Base-by-base conservation (phyloP, 257 asterid genomes). In the Gentiana macrophylla region DNA sequence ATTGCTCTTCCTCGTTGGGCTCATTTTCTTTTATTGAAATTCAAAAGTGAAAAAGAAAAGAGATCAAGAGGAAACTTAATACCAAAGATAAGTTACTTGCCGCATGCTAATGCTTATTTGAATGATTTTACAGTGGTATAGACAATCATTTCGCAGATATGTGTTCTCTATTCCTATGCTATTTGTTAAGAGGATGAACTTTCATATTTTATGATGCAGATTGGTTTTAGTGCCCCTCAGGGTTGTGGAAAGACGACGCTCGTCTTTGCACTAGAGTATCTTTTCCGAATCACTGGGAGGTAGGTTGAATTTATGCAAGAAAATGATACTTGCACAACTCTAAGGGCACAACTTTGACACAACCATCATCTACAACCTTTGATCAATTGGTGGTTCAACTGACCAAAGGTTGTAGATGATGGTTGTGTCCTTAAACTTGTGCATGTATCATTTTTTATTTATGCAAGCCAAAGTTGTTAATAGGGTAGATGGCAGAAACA, bases 141-240 rank as follows among this genome's bases (percentile, higher is more conserved):
- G 6, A 41, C 9, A 41, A 41, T 41, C 46, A 41, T 41, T 41
- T 10, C 6, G 46, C 46, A 41, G 11, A 41, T 10, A 41, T 41
- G 8, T 41, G 9, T 41, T 41, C 9, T 7, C 8, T 41, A 41
- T 7, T 5, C 6, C 6, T 41, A 41, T 24, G 24, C 24, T 24
- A 41, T 41, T 41, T 10, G 8, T 41, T 41, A 41, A 41, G 46
- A 7, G 2, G 46, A 41, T 41, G 46, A 41, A 41, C 2, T 41
- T 10, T 1, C 46, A 4, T 41, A 32, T 45, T 15, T 57, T 8
- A 32, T 53, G 37, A 48, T 77, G 89, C 80, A 92, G 99, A 92
- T 92, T 76, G 99, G 99, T 62, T 88, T 92, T 72, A 92, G 99
- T 66, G 97, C 97, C 10, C 99, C 99, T 12, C 99, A 92, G 77